Evolutionary conservation across 208 protist genomes (phyloP).

Genomic region (Zelonia costaricensis): DNA sequence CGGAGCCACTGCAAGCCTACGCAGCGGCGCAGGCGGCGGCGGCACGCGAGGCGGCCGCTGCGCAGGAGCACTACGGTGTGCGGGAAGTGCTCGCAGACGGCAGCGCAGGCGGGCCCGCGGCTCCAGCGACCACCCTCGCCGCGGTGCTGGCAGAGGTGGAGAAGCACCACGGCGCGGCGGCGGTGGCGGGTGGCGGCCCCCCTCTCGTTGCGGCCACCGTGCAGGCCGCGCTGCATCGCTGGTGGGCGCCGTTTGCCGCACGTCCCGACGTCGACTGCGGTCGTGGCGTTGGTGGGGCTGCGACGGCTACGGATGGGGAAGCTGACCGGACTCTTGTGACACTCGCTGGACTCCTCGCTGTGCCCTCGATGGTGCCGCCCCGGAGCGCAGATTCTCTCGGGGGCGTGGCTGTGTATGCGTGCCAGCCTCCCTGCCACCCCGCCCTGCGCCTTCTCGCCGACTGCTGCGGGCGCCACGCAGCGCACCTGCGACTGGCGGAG

Average conservation of each 20-base stretch:
- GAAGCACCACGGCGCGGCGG: neutral
- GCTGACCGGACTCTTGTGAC: no score
- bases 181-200: neutral
- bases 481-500: neutral
- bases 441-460: neutral
- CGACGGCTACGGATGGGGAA: no score
- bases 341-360: no score
- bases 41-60: neutral
- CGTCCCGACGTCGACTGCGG: no score
- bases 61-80: slow-evolving; percentile 14
- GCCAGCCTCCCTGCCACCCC: no score
- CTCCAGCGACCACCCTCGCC: neutral
- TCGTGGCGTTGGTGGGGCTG: no score
- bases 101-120: neutral
- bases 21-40: neutral
- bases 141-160: neutral
- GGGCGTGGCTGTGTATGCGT: no score
- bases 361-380: no score
- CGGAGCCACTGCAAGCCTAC: neutral
- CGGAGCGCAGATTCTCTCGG: no score
- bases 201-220: no score
- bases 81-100: slow-evolving; percentile 18
- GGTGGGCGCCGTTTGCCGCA: no score
- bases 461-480: neutral
- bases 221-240: no score